Conservation (phyloP, 2,329 filamentous ascomycete species). For the Diaporthe ilicicola region DNA sequence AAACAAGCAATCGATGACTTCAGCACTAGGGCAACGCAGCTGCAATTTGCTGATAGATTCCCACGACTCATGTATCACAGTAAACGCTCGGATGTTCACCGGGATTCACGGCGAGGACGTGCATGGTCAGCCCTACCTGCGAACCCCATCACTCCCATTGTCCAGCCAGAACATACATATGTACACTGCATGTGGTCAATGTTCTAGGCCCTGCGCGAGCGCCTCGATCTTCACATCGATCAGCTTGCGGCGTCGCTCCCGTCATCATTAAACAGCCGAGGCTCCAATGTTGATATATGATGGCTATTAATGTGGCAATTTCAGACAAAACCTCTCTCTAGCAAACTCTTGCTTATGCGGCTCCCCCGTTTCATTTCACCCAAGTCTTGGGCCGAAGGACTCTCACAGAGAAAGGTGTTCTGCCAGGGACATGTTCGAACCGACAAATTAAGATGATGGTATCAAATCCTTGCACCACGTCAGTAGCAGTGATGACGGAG, state of each 20-base stretch:
- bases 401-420: neutral
- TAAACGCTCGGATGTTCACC: neutral
- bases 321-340: neutral
- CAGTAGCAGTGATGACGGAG: neutral
- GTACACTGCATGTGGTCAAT: neutral
- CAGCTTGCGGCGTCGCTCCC: conserved; percentile 2
- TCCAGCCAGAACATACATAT: neutral
- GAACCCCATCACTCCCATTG: neutral
- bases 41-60: conserved; percentile 12
- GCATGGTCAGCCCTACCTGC: conserved; percentile 26
- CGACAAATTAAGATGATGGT: neutral
- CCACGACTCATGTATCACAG: conserved; percentile 3
- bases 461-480: neutral
- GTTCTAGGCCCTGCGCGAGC: conserved; percentile 6
- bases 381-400: neutral
- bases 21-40: neutral
- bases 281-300: conserved; percentile 3
- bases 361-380: conserved; percentile 2
- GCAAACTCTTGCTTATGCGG: neutral
- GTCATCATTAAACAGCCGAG: neutral
- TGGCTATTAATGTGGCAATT: neutral
- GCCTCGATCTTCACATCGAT: neutral
- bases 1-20: conserved; percentile 16
- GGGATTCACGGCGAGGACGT: conserved; percentile 1
- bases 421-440: neutral